phyloP scores from a whole-genome alignment of 139 green algal genomes.

The Microglena sp. region DNA sequence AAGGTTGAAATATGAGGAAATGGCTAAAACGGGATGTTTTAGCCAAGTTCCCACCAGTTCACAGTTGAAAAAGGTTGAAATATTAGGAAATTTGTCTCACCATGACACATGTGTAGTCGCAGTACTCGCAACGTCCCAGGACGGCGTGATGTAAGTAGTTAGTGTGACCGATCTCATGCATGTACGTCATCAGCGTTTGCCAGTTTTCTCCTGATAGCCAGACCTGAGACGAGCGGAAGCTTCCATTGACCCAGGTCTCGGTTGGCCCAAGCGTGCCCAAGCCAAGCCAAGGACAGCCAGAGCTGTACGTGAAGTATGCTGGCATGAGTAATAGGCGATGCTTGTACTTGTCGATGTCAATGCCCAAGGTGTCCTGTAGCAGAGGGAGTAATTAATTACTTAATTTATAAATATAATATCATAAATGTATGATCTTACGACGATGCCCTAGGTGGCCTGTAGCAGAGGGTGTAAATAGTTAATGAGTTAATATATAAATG shows the following conservation, averaged over 20 bases:
- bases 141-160: slow-evolving; percentile 29
- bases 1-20: too few relatives aligned
- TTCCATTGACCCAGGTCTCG: background rate
- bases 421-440: too few relatives aligned
- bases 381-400: too few relatives aligned
- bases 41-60: too few relatives aligned
- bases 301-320: background rate
- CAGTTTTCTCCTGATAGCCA: slow-evolving; percentile 11
- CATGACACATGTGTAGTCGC: slow-evolving; percentile 23
- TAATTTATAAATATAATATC: too few relatives aligned
- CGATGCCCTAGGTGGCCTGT: too few relatives aligned
- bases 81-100: too few relatives aligned
- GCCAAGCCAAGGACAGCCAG: background rate
- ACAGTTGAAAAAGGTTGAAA: too few relatives aligned
- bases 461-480: too few relatives aligned
- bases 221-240: background rate
- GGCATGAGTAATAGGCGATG: slow-evolving; percentile 5
- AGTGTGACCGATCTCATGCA: slow-evolving; percentile 35
- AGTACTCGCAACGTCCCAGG: slow-evolving; percentile 18
- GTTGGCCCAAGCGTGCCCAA: slow-evolving; percentile 6
- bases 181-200: slow-evolving; percentile 13
- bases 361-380: too few relatives aligned
- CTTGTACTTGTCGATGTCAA: background rate
- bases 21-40: too few relatives aligned
- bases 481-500: too few relatives aligned